Percentiles rank a stretch among this genome's conserved stretches.
Conservation (phyloP, 2,329 filamentous ascomycete species). For the Ophiostoma populinum region DNA sequence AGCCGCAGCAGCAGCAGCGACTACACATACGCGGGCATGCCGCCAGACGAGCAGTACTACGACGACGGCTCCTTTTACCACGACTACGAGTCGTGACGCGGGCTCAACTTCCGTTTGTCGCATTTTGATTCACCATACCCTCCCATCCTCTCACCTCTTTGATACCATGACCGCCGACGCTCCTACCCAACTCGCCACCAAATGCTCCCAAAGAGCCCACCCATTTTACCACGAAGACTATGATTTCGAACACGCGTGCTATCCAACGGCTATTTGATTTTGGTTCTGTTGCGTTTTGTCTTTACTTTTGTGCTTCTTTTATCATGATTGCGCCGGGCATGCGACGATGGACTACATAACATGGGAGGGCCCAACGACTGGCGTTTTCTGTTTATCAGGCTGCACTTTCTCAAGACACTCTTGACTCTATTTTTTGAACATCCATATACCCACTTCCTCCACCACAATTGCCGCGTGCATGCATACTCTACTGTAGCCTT, state of each 20-base stretch:
- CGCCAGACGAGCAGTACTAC: constrained; percentile 6
- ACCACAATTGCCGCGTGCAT: too few relatives aligned
- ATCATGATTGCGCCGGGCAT: background rate
- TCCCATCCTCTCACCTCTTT: constrained; percentile 1
- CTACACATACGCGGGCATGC: constrained; percentile 1
- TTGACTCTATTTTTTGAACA: background rate
- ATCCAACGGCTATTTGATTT: background rate
- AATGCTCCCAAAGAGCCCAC: background rate
- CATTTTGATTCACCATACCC: background rate
- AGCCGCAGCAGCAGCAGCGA: constrained; percentile 10
- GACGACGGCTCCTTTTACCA: constrained; percentile 9
- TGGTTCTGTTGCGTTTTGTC: background rate
- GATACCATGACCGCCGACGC: background rate
- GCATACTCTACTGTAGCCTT: too few relatives aligned
- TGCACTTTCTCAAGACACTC: background rate
- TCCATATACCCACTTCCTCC: background rate
- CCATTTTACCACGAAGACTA: background rate
- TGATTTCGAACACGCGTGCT: background rate
- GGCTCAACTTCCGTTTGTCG: background rate
- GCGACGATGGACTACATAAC: background rate
- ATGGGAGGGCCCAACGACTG: background rate
- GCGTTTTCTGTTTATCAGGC: background rate
- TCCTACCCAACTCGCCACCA: too few relatives aligned
- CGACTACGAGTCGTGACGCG: constrained; percentile 7
- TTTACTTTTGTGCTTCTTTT: background rate